phyloP scores from a whole-genome alignment of 768 basidiomycete genomes.

The Grammothele lineata region DNA sequence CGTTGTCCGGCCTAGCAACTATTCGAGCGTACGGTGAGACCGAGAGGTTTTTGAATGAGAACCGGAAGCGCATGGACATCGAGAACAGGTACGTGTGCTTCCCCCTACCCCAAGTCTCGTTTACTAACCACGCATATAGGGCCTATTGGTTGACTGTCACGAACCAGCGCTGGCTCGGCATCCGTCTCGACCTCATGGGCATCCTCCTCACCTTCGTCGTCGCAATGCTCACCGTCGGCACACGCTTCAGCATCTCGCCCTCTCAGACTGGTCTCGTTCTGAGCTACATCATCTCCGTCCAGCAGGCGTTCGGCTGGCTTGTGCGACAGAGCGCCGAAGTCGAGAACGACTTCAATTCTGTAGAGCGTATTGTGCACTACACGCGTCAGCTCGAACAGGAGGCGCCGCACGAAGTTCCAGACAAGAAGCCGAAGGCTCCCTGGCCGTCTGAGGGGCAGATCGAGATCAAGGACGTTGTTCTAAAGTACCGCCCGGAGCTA shows the following conservation, averaged over 20 bases:
- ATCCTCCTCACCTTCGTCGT: slow-evolving; percentile 69
- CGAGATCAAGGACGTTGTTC: slow-evolving; percentile 68
- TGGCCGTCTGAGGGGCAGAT: slow-evolving; percentile 80
- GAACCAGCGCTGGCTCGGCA: slow-evolving; percentile 89
- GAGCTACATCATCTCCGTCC: slow-evolving; percentile 76
- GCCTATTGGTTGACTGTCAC: slow-evolving; percentile 86
- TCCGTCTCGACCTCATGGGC: slow-evolving; percentile 87
- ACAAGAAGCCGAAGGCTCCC: slow-evolving; percentile 48
- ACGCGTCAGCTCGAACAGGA: slow-evolving; percentile 80
- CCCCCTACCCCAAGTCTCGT: neutral
- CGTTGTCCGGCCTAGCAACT: slow-evolving; percentile 78
- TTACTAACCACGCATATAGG: slow-evolving; percentile 26
- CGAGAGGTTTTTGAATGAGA: slow-evolving; percentile 72
- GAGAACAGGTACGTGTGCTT: slow-evolving; percentile 64
- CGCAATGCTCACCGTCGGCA: slow-evolving; percentile 71
- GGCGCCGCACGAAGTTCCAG: slow-evolving; percentile 61
- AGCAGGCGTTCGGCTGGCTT: slow-evolving; percentile 74
- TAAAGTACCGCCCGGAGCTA: slow-evolving; percentile 86
- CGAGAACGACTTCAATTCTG: slow-evolving; percentile 93
- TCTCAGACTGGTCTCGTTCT: slow-evolving; percentile 73
- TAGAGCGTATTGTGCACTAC: slow-evolving; percentile 82
- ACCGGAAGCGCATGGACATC: slow-evolving; percentile 68
- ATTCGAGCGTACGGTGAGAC: slow-evolving; percentile 85
- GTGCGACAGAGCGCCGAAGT: slow-evolving; percentile 79
- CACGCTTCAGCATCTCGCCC: slow-evolving; percentile 71